Conservation (phyloP, 257 asterid genomes). For the Buddleja alternifolia region DNA sequence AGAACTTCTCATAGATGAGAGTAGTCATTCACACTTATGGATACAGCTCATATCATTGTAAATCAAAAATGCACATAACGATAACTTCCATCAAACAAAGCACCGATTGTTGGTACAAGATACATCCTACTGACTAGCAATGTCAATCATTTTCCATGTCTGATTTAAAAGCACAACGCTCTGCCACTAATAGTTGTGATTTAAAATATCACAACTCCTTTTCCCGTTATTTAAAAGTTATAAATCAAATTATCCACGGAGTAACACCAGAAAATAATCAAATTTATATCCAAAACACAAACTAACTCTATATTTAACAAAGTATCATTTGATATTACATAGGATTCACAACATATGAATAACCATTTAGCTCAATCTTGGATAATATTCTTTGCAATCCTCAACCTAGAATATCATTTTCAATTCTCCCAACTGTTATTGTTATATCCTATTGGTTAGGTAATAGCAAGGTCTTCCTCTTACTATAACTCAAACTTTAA, state of each 20-base stretch:
- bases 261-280: neutral
- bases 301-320: neutral
- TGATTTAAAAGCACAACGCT: neutral
- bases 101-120: neutral
- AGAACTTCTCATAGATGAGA: constrained; percentile 1
- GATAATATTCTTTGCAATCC: neutral
- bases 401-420: neutral
- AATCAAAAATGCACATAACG: neutral
- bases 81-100: neutral
- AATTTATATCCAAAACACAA: neutral
- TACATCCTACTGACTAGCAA: constrained; percentile 8
- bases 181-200: neutral
- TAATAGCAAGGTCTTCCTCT: neutral
- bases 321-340: neutral
- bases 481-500: neutral
- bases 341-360: constrained; percentile 15
- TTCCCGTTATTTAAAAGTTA: neutral
- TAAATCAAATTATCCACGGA: neutral
- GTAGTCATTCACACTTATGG: neutral
- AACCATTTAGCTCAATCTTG: constrained; percentile 14
- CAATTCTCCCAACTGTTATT: neutral
- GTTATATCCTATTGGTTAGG: neutral
- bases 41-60: constrained; percentile 1
- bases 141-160: constrained; percentile 2
- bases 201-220: constrained; percentile 4